These are phyloP conservation scores for Phytopythium helicoides DNA, from an alignment of 352 stramenopile genomes.

Conservation along the genomic window DNA sequence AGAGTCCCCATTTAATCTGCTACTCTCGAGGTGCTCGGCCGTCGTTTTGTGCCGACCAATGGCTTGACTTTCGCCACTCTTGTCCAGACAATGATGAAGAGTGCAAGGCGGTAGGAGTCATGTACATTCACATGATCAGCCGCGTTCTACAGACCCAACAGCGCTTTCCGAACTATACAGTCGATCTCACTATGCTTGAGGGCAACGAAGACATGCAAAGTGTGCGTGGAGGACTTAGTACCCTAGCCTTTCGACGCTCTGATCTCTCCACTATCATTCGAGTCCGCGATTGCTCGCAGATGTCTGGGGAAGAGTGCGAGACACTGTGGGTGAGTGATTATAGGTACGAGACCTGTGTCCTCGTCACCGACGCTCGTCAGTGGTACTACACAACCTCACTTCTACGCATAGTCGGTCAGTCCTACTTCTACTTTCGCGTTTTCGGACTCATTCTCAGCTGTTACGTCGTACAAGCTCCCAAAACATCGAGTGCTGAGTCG, in stretches of 20 bases:
- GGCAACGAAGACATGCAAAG: constrained; percentile 24
- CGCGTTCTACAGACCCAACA: constrained; percentile 9
- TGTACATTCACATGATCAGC: constrained; percentile 17
- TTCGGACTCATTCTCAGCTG: constrained; percentile 22
- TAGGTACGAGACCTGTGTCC: constrained; percentile 27
- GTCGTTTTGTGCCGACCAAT: constrained; percentile 17
- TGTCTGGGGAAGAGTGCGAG: constrained; percentile 10
- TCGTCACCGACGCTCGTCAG: constrained; percentile 23
- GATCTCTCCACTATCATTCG: constrained; percentile 26
- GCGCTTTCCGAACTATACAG: constrained; percentile 9
- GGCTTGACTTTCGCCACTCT: constrained; percentile 17
- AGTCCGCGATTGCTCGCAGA: not conserved
- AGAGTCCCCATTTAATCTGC: constrained; percentile 3
- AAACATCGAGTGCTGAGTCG: constrained; percentile 4
- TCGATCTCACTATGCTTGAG: constrained; percentile 25
- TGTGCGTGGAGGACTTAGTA: constrained; percentile 10
- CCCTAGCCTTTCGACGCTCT: constrained; percentile 12
- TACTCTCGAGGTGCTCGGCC: not conserved
- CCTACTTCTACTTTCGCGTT: constrained; percentile 34
- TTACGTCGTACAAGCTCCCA: constrained; percentile 21
- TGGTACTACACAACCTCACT: constrained; percentile 28
- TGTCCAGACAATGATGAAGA: constrained; percentile 6
- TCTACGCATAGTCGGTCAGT: constrained; percentile 31
- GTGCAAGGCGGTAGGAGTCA: constrained; percentile 6
- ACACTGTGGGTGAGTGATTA: constrained; percentile 42